Percentiles rank a stretch among this genome's conserved stretches.
Conservation (phyloP, 352 stramenopile genomes). For the Pythium dissimile region DNA sequence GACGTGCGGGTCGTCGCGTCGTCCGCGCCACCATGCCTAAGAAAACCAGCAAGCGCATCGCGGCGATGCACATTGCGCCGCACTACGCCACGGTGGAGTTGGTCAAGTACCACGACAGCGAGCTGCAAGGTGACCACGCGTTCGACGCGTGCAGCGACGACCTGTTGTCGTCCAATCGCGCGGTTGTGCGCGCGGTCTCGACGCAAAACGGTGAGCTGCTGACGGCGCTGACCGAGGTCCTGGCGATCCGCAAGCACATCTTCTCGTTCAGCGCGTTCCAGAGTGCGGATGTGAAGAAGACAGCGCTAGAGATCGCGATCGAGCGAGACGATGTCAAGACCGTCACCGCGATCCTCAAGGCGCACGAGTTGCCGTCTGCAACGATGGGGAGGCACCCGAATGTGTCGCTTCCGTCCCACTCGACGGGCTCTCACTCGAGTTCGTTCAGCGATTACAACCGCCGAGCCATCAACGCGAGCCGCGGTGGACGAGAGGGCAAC, state of each 20-base stretch:
- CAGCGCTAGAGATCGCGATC: conserved; percentile 60
- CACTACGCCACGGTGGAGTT: conserved; percentile 39
- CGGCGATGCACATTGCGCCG: conserved; percentile 40
- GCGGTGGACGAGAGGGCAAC: conserved; percentile 71
- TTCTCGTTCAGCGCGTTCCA: conserved; percentile 42
- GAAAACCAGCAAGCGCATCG: conserved; percentile 26
- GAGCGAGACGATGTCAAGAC: conserved; percentile 48
- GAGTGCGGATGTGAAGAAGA: conserved; percentile 41
- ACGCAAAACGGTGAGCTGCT: conserved; percentile 64
- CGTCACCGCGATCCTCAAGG: conserved; percentile 32
- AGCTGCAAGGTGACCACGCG: conserved; percentile 41
- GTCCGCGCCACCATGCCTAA: conserved; percentile 1
- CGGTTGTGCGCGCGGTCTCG: conserved; percentile 60
- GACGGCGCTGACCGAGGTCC: conserved; percentile 44
- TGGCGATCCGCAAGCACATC: conserved; percentile 32
- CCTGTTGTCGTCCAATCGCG: conserved; percentile 37
- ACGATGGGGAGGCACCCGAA: conserved; percentile 30
- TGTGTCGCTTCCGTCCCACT: conserved; percentile 55
- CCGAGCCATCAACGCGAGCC: conserved; percentile 72
- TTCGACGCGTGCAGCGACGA: conserved; percentile 41
- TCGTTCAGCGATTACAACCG: conserved; percentile 78
- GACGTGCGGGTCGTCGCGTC: conserved; percentile 13
- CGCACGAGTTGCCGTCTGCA: conserved; percentile 30
- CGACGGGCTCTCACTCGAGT: conserved; percentile 71
- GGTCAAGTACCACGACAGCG: conserved; percentile 50